phyloP scores from a whole-genome alignment of 352 stramenopile species.

The Globisporangium middletonii region DNA sequence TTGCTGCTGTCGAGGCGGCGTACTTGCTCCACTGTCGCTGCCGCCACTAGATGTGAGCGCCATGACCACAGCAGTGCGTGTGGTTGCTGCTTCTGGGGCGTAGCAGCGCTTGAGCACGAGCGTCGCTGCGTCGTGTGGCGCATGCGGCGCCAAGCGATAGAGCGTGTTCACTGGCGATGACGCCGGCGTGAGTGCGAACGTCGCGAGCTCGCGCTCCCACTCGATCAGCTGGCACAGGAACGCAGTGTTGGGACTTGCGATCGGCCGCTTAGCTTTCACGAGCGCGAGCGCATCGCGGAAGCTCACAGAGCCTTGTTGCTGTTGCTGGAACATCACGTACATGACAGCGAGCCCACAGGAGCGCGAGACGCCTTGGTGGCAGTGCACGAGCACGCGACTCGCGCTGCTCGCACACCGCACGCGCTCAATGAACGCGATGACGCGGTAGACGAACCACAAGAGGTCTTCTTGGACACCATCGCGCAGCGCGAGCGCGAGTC shows the following conservation, averaged over 20 bases:
- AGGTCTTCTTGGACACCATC: slow-evolving; percentile 66
- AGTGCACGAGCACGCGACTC: slow-evolving; percentile 48
- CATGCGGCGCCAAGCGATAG: slow-evolving; percentile 41
- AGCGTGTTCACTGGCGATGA: slow-evolving; percentile 14
- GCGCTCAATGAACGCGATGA: slow-evolving; percentile 35
- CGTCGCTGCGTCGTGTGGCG: slow-evolving; percentile 31
- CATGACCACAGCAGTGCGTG: slow-evolving; percentile 7
- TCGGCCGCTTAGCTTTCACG: slow-evolving; percentile 40
- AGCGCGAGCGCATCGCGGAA: slow-evolving; percentile 22
- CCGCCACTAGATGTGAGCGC: neutral
- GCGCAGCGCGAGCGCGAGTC: slow-evolving; percentile 33
- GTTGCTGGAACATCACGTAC: slow-evolving; percentile 41
- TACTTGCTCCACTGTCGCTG: neutral
- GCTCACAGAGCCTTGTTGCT: slow-evolving; percentile 15
- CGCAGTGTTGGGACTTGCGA: slow-evolving; percentile 54
- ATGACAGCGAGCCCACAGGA: slow-evolving; percentile 63
- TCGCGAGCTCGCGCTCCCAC: slow-evolving; percentile 40
- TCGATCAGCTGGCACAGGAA: slow-evolving; percentile 68
- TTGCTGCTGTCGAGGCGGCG: neutral
- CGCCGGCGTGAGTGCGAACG: neutral
- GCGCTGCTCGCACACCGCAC: slow-evolving; percentile 9
- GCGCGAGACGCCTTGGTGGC: slow-evolving; percentile 64
- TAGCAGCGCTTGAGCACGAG: slow-evolving; percentile 54
- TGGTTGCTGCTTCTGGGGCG: slow-evolving; percentile 1
- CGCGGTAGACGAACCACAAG: slow-evolving; percentile 43